Evolutionary conservation across 2,329 filamentous ascomycete genomes (phyloP).

Genomic region (Colletotrichum sp.): DNA sequence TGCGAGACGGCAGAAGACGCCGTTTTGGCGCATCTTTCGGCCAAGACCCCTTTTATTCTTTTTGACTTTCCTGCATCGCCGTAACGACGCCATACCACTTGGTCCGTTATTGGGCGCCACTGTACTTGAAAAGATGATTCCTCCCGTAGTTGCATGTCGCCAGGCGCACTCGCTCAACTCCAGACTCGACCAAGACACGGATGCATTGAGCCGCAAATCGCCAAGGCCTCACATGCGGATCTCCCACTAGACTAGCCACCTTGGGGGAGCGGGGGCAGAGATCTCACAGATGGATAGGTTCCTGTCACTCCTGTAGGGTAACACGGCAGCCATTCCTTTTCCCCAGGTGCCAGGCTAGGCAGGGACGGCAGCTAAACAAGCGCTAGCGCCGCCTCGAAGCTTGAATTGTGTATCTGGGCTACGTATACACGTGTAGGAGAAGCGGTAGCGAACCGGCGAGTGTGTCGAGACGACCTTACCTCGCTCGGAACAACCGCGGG

Average conservation of each 20-base stretch:
- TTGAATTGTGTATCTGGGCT: neutral
- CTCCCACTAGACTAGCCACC: neutral
- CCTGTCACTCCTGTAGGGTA: neutral
- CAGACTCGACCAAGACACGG: neutral
- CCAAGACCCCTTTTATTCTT: neutral
- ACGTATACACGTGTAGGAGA: neutral
- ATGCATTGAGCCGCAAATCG: slow-evolving; percentile 3
- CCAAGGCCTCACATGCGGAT: neutral
- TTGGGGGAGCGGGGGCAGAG: neutral
- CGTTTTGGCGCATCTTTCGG: neutral
- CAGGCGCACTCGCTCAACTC: neutral
- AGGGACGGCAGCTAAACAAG: neutral
- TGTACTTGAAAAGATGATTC: neutral
- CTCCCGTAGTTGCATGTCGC: neutral
- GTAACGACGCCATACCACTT: neutral
- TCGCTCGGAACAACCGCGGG: neutral
- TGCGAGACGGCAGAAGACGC: neutral
- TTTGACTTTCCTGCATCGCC: neutral
- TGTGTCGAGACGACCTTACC: neutral
- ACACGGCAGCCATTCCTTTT: neutral
- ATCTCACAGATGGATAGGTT: neutral
- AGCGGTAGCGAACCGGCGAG: neutral
- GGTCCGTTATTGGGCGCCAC: neutral
- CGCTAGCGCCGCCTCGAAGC: neutral
- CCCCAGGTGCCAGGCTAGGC: neutral